Evolutionary conservation across 805 yeast genomes (phyloP).

Genomic region (Candida verbasci): DNA sequence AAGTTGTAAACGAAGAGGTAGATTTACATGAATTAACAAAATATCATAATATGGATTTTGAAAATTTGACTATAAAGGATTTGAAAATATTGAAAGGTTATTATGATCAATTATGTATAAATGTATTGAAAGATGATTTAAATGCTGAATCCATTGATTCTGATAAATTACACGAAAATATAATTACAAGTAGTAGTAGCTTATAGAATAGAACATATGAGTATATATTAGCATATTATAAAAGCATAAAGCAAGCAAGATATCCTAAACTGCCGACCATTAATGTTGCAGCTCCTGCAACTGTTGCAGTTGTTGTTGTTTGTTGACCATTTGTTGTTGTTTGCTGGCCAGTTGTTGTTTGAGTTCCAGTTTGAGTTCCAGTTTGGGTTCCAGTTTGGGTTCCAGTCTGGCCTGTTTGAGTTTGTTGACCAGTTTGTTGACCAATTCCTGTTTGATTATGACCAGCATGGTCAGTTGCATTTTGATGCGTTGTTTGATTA

Average conservation of each 20-base stretch:
- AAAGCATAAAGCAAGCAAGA: conserved; percentile 1
- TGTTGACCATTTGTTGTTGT: too few relatives aligned
- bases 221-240: conserved; percentile 3
- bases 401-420: conserved; percentile 1
- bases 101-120: conserved; percentile 36
- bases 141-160: conserved; percentile 10
- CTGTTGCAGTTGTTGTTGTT: conserved; percentile 4
- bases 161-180: conserved; percentile 1
- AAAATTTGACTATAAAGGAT: conserved; percentile 30
- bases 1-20: conserved; percentile 4
- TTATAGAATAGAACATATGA: conserved; percentile 8
- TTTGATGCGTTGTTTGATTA: too few relatives aligned
- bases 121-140: conserved; percentile 4
- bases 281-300: conserved; percentile 6
- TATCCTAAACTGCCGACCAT: conserved; percentile 5
- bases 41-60: conserved; percentile 32
- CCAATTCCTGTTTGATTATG: too few relatives aligned
- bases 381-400: background rate
- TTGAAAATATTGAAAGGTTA: conserved; percentile 26
- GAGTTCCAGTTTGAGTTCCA: conserved; percentile 3
- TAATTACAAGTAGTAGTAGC: conserved; percentile 4
- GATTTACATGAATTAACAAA: conserved; percentile 22
- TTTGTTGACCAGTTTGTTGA: too few relatives aligned
- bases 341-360: too few relatives aligned
- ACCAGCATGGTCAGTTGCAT: too few relatives aligned